These are phyloP conservation scores for Coemansia javaensis DNA, from an alignment of 192 early-diverging fungal species.

Conservation along the genomic window DNA sequence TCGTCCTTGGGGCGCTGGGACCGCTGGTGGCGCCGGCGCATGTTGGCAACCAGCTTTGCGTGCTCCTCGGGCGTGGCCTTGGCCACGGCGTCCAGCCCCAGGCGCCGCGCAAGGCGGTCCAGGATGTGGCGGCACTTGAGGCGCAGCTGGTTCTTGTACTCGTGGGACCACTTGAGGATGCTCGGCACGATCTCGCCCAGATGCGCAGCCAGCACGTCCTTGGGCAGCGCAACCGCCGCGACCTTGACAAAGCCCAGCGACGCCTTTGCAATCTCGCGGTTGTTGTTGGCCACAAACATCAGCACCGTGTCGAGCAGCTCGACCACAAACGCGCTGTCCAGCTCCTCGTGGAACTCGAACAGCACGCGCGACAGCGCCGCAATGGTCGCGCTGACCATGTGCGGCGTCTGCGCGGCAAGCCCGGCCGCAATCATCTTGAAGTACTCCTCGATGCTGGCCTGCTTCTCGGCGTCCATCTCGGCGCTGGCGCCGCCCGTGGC, in stretches of 20 bases:
- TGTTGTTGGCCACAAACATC: slow-evolving; percentile 71
- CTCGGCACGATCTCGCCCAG: slow-evolving; percentile 67
- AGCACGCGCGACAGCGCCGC: slow-evolving; percentile 76
- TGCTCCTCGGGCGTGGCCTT: slow-evolving; percentile 80
- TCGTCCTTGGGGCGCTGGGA: slow-evolving; percentile 61
- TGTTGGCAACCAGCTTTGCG: slow-evolving; percentile 84
- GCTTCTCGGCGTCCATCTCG: slow-evolving; percentile 17
- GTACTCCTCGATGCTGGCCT: slow-evolving; percentile 72
- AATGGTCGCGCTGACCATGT: slow-evolving; percentile 91
- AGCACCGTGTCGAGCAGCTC: slow-evolving; percentile 79
- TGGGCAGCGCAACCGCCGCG: slow-evolving; percentile 69
- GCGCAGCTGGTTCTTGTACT: slow-evolving; percentile 87
- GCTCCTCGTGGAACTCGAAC: slow-evolving; percentile 83
- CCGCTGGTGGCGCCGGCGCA: slow-evolving; percentile 83
- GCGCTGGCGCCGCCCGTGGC: slow-evolving; percentile 18
- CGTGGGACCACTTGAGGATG: slow-evolving; percentile 78
- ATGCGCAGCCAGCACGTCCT: slow-evolving; percentile 63
- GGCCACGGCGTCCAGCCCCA: slow-evolving; percentile 71
- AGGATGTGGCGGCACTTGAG: slow-evolving; percentile 87
- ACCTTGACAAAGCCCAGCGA: slow-evolving; percentile 95
- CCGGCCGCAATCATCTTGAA: slow-evolving; percentile 94
- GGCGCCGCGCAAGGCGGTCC: slow-evolving; percentile 83
- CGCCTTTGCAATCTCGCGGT: slow-evolving; percentile 88
- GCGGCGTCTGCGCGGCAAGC: slow-evolving; percentile 81
- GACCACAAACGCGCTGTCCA: slow-evolving; percentile 59